A percentile compares a stretch with the other conserved stretches of the same genome.
phyloP scores from a whole-genome alignment of 2,329 filamentous ascomycete genomes.

The Fusarium agapanthi region DNA sequence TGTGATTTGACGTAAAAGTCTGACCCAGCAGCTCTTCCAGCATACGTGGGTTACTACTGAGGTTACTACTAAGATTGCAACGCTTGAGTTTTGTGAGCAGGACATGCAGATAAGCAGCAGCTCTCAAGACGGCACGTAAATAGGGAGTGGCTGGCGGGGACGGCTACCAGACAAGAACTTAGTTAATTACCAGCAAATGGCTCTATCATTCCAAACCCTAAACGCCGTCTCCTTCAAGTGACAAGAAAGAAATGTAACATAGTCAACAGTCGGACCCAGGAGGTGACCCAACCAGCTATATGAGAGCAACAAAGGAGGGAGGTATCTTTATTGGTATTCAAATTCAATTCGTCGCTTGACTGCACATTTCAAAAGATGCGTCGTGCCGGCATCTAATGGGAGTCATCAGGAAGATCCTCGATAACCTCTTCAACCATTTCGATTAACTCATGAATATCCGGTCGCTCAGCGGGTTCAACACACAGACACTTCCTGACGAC shows the following conservation, averaged over 20 bases:
- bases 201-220: conserved; percentile 36
- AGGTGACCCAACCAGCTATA: not conserved
- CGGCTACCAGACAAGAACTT: conserved; percentile 25
- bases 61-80: not conserved
- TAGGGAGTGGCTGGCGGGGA: not conserved
- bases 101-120: not conserved
- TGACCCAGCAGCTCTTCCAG: not conserved
- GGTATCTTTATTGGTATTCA: conserved; percentile 21
- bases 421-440: conserved; percentile 79
- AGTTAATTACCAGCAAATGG: conserved; percentile 26
- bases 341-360: not conserved
- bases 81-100: not conserved
- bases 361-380: not conserved
- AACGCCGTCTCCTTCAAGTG: conserved; percentile 37
- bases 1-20: conserved; percentile 6
- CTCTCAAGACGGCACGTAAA: not conserved
- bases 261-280: not conserved
- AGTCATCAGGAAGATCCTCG: conserved; percentile 68
- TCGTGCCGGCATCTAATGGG: conserved; percentile 23
- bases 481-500: conserved; percentile 86
- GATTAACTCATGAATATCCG: conserved; percentile 87
- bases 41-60: not conserved
- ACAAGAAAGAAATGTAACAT: not conserved
- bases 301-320: conserved; percentile 4
- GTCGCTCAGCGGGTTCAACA: conserved; percentile 87